A percentile compares a stretch with the other conserved stretches of the same genome.
phyloP scores from a whole-genome alignment of 371 early-diverging fungal species.

The Dinochytrium kinnereticum region DNA sequence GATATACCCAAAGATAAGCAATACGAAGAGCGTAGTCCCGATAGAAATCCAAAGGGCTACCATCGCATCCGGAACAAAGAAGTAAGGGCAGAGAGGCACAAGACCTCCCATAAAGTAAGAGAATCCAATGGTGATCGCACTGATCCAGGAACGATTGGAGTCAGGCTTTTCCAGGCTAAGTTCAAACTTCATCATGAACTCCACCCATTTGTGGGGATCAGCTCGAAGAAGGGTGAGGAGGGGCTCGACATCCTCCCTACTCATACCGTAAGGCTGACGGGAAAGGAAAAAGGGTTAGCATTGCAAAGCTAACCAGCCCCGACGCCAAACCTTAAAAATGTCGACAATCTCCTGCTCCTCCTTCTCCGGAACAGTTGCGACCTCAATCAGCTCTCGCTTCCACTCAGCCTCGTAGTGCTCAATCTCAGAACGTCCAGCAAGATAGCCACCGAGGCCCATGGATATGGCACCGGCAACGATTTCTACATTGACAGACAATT shows the following conservation, averaged over 20 bases:
- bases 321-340: conserved; percentile 38
- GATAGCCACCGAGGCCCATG: conserved; percentile 69
- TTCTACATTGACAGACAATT: conserved; percentile 43
- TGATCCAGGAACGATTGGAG: conserved; percentile 65
- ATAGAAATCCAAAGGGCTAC: conserved; percentile 63
- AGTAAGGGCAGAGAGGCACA: conserved; percentile 73
- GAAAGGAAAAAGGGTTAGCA: conserved; percentile 40
- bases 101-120: conserved; percentile 73
- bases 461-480: conserved; percentile 71
- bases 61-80: conserved; percentile 55
- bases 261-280: conserved; percentile 69
- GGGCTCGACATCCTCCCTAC: conserved; percentile 61
- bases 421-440: conserved; percentile 69
- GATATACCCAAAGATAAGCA: conserved; percentile 69
- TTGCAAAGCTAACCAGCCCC: not conserved
- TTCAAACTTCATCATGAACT: conserved; percentile 83
- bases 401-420: conserved; percentile 74
- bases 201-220: conserved; percentile 58
- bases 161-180: conserved; percentile 69
- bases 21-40: conserved; percentile 60
- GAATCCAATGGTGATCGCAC: conserved; percentile 69
- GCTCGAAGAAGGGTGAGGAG: conserved; percentile 60
- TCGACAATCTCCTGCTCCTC: conserved; percentile 68
- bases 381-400: conserved; percentile 61
- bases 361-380: conserved; percentile 62